phyloP scores from a whole-genome alignment of 371 early-diverging fungal species.

The Lichtheimia ramosa region DNA sequence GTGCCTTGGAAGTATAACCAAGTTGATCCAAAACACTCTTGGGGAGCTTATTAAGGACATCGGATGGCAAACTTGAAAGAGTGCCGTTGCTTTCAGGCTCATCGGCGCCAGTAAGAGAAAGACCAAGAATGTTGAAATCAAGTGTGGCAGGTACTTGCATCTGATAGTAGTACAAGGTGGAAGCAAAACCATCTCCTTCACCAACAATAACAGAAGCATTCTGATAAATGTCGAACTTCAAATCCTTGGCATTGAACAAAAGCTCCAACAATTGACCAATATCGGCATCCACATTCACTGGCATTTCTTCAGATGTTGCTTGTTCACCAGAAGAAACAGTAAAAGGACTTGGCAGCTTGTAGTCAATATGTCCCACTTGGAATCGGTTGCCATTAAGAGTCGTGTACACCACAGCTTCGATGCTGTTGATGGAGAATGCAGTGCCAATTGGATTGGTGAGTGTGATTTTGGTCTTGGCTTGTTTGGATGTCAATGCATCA shows the following conservation, averaged over 20 bases:
- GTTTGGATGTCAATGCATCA: slow-evolving; percentile 9
- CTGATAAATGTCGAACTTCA: slow-evolving; percentile 30
- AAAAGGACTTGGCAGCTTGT: slow-evolving; percentile 19
- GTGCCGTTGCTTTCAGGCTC: no score
- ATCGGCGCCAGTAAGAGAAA: not conserved
- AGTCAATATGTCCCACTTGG: slow-evolving; percentile 25
- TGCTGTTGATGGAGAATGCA: slow-evolving; percentile 29
- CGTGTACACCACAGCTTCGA: slow-evolving; percentile 26
- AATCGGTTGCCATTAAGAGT: not conserved
- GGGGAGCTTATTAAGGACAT: no score
- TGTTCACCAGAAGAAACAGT: slow-evolving; percentile 26
- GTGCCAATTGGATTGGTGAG: slow-evolving; percentile 53
- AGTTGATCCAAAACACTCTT: no score
- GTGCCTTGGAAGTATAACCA: no score
- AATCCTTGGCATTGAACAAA: slow-evolving; percentile 9
- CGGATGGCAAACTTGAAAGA: no score
- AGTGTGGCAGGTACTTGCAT: slow-evolving; percentile 10
- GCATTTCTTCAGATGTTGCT: slow-evolving; percentile 18
- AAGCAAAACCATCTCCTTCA: slow-evolving; percentile 26
- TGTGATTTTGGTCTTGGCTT: slow-evolving; percentile 34
- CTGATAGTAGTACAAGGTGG: slow-evolving; percentile 34
- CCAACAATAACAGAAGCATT: slow-evolving; percentile 38
- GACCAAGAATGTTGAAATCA: slow-evolving; percentile 3
- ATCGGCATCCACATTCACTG: slow-evolving; percentile 16
- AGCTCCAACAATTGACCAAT: slow-evolving; percentile 12